Evolutionary conservation across 2,329 filamentous ascomycete genomes (phyloP).

Genomic region (Thermomyces lanuginosus): DNA sequence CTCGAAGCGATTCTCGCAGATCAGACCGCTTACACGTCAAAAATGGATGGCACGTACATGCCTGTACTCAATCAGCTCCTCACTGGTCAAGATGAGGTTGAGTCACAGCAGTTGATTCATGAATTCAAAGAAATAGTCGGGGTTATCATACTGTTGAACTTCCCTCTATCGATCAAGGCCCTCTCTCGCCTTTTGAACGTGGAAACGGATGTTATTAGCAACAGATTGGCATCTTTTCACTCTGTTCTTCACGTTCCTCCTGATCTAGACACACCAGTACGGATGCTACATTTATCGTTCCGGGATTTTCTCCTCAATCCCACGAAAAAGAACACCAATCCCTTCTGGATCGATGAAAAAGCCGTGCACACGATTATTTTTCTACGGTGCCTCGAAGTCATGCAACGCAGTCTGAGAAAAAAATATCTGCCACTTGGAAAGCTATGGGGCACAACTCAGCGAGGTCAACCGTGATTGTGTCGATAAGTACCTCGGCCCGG

Average conservation of each 20-base stretch:
- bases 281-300: constrained; percentile 15
- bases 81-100: not conserved
- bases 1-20: not conserved
- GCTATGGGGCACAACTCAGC: not conserved
- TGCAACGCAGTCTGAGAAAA: constrained; percentile 3
- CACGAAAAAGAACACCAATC: constrained; percentile 7
- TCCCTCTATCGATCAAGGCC: not conserved
- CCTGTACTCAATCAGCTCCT: constrained; percentile 4
- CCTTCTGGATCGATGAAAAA: constrained; percentile 17
- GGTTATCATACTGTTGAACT: not conserved
- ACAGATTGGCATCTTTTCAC: constrained; percentile 4
- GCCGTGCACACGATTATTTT: constrained; percentile 13
- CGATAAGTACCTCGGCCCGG: constrained; percentile 4
- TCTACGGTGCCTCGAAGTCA: constrained; percentile 11
- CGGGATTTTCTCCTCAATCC: constrained; percentile 16
- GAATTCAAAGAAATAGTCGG: not conserved
- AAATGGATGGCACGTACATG: constrained; percentile 3
- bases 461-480: constrained; percentile 2
- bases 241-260: constrained; percentile 10
- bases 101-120: not conserved
- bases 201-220: not conserved
- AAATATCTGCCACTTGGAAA: constrained; percentile 8
- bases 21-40: not conserved
- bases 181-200: not conserved
- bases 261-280: constrained; percentile 5